phyloP scores from a whole-genome alignment of 1,139 yeast species.

The Debaryomycetaceae sp. region DNA sequence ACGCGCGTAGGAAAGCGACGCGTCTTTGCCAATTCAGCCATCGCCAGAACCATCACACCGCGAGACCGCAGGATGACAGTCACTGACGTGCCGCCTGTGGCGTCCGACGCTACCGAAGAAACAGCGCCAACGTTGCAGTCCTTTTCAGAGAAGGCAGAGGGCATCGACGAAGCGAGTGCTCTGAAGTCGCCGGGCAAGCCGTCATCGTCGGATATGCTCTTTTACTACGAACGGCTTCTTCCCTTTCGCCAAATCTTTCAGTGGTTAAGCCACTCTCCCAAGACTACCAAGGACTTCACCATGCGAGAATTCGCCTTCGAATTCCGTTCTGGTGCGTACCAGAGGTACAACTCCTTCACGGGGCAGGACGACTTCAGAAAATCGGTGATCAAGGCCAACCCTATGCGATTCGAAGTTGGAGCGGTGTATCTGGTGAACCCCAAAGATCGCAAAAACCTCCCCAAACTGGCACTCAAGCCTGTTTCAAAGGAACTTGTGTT shows the following conservation, averaged over 20 bases:
- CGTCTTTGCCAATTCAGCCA: too few relatives aligned
- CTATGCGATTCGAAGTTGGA: conserved; percentile 93
- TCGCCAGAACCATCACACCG: too few relatives aligned
- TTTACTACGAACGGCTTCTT: conserved; percentile 67
- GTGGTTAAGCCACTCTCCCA: conserved; percentile 87
- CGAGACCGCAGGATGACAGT: too few relatives aligned
- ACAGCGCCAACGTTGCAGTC: conserved; percentile 5
- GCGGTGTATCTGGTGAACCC: conserved; percentile 89
- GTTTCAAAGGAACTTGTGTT: conserved; percentile 83
- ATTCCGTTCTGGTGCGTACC: conserved; percentile 77
- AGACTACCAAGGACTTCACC: conserved; percentile 65
- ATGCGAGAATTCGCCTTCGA: conserved; percentile 95
- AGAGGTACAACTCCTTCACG: conserved; percentile 78
- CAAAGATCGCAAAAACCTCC: conserved; percentile 71
- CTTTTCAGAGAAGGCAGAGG: conserved; percentile 6
- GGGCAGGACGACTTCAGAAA: conserved; percentile 69
- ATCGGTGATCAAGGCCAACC: conserved; percentile 68
- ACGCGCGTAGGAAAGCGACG: too few relatives aligned
- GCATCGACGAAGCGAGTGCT: neutral
- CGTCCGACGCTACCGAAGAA: neutral
- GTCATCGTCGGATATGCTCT: conserved; percentile 64
- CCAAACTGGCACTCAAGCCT: conserved; percentile 78
- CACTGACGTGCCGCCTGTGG: too few relatives aligned
- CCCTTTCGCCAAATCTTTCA: conserved; percentile 74
- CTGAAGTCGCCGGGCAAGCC: conserved; percentile 30